phyloP scores from a whole-genome alignment of 2,329 filamentous ascomycete genomes.

The Aspergillus fructus region DNA sequence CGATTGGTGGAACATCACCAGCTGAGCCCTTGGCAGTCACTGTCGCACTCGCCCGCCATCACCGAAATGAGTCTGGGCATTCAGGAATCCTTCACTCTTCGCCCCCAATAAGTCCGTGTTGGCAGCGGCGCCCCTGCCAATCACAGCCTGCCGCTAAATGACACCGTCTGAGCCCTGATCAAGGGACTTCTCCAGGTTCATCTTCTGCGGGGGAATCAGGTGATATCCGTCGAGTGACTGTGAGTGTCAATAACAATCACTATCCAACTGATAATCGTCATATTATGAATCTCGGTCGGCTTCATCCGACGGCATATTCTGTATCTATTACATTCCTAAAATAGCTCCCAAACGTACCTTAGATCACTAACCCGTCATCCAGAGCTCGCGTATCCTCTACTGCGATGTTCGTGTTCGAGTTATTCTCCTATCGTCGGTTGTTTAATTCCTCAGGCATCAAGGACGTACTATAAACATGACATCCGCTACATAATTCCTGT shows the following conservation, averaged over 20 bases:
- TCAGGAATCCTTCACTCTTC: background rate
- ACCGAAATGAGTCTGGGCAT: background rate
- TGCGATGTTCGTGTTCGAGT: too few relatives aligned
- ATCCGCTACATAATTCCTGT: too few relatives aligned
- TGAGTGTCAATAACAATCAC: background rate
- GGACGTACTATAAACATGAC: too few relatives aligned
- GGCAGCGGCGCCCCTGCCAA: background rate
- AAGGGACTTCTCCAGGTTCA: background rate
- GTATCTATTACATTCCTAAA: too few relatives aligned
- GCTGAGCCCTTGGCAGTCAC: constrained; percentile 3
- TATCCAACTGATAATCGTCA: background rate
- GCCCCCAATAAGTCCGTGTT: background rate
- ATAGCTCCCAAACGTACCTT: too few relatives aligned
- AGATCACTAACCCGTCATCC: too few relatives aligned
- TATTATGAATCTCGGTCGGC: too few relatives aligned
- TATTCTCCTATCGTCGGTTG: too few relatives aligned
- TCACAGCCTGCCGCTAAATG: background rate
- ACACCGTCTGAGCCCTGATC: background rate
- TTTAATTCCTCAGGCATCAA: too few relatives aligned
- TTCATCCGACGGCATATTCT: too few relatives aligned
- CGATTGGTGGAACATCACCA: constrained; percentile 1
- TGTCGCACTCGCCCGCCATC: background rate
- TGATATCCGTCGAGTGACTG: background rate
- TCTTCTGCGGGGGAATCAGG: background rate
- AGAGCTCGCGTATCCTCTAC: too few relatives aligned